Conservation (phyloP, 2,329 filamentous ascomycete species). For the Epichloe festucae region DNA sequence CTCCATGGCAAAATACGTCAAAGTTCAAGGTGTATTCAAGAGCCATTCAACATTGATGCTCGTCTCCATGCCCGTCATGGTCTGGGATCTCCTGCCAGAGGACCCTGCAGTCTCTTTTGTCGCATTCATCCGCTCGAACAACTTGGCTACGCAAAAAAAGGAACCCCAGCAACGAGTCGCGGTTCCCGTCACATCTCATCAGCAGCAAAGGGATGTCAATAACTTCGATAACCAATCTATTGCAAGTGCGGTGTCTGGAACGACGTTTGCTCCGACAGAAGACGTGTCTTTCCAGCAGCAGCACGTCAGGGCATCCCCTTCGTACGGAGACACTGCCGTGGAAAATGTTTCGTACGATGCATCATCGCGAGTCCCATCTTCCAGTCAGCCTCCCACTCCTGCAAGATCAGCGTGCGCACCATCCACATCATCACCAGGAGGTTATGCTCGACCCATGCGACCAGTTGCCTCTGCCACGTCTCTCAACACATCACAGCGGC, state of each 20-base stretch:
- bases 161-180: slow-evolving; percentile 6
- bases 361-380: background rate
- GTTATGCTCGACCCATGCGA: slow-evolving; percentile 9
- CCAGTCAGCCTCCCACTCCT: slow-evolving; percentile 12
- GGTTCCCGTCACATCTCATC: slow-evolving; percentile 1
- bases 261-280: slow-evolving; percentile 20
- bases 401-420: slow-evolving; percentile 7
- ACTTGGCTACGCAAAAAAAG: slow-evolving; percentile 27
- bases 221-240: slow-evolving; percentile 14
- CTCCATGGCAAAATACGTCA: slow-evolving; percentile 45
- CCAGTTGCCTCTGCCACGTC: slow-evolving; percentile 14
- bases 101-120: slow-evolving; percentile 44
- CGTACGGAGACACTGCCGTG: background rate
- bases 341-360: background rate
- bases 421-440: slow-evolving; percentile 12
- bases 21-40: slow-evolving; percentile 48
- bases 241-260: slow-evolving; percentile 20
- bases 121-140: slow-evolving; percentile 46
- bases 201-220: slow-evolving; percentile 8
- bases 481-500: slow-evolving; percentile 11
- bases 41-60: slow-evolving; percentile 47
- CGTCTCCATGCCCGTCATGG: slow-evolving; percentile 43
- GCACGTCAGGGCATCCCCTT: background rate
- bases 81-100: slow-evolving; percentile 47
- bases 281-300: slow-evolving; percentile 7